Conservation (phyloP, 2,329 filamentous ascomycete species). For the Scedosporium boydii region DNA sequence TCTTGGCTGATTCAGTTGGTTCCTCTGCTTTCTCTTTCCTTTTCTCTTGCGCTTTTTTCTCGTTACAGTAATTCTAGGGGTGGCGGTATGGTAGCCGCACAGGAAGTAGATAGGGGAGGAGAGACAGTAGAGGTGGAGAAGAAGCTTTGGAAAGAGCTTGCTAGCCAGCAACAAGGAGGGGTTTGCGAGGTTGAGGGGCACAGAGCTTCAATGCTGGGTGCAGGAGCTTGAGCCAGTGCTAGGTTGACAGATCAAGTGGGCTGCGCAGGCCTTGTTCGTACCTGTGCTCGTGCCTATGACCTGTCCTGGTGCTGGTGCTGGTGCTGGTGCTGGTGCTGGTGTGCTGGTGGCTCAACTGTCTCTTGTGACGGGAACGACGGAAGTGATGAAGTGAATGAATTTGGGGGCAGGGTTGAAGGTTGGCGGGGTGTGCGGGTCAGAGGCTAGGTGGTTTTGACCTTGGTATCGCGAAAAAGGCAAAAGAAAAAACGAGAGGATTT, state of each 20-base stretch:
- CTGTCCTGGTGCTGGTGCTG: too few relatives aligned
- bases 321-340: too few relatives aligned
- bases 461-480: neutral
- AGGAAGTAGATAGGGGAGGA: neutral
- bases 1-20: conserved; percentile 45
- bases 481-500: neutral
- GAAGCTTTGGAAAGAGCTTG: neutral
- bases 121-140: neutral
- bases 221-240: neutral
- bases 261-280: neutral
- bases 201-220: neutral
- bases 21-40: neutral
- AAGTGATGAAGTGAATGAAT: neutral
- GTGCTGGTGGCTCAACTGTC: too few relatives aligned
- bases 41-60: neutral
- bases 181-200: neutral
- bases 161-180: neutral
- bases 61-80: neutral
- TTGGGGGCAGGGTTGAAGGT: neutral
- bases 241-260: neutral
- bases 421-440: neutral
- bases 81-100: neutral
- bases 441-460: neutral
- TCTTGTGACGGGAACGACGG: too few relatives aligned
- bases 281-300: neutral